A percentile compares a stretch with the other conserved stretches of the same genome.
Conservation (phyloP, 768 basidiomycete genomes). For the Pleurotus djamor region DNA sequence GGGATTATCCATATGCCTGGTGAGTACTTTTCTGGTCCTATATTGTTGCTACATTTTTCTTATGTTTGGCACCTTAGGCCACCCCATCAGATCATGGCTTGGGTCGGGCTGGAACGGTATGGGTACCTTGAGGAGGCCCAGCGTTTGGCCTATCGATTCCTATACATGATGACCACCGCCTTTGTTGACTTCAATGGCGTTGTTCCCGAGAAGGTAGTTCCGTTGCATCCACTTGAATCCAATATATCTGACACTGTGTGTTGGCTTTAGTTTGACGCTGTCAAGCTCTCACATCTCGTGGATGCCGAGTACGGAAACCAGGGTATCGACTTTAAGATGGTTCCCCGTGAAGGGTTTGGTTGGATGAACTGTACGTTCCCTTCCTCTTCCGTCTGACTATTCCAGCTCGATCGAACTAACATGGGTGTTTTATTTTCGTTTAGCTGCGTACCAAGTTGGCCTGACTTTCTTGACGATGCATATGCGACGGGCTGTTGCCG, state of each 20-base stretch:
- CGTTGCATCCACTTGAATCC: constrained; percentile 7
- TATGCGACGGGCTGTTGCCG: constrained; percentile 94
- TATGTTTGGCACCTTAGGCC: constrained; percentile 46
- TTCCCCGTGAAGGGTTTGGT: constrained; percentile 96
- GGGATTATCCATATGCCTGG: constrained; percentile 85
- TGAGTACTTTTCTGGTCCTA: constrained; percentile 53
- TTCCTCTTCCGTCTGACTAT: background rate
- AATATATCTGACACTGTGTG: background rate
- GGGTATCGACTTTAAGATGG: constrained; percentile 96
- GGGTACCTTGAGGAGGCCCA: constrained; percentile 94
- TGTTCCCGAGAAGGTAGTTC: constrained; percentile 86
- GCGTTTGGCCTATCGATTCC: constrained; percentile 90
- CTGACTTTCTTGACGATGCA: constrained; percentile 89
- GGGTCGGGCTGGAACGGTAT: constrained; percentile 97
- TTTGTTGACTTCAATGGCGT: constrained; percentile 98
- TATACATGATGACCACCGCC: constrained; percentile 99
- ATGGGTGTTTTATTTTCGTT: constrained; percentile 2
- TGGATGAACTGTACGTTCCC: constrained; percentile 88
- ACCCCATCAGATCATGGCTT: constrained; percentile 98
- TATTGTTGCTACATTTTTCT: constrained; percentile 12
- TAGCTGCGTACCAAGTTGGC: constrained; percentile 97
- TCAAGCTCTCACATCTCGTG: constrained; percentile 92
- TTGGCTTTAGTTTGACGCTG: constrained; percentile 81
- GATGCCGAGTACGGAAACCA: constrained; percentile 98
- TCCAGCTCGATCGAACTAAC: background rate